phyloP scores from a whole-genome alignment of 108 stramenopile species.

The Bacterosira constricta region DNA sequence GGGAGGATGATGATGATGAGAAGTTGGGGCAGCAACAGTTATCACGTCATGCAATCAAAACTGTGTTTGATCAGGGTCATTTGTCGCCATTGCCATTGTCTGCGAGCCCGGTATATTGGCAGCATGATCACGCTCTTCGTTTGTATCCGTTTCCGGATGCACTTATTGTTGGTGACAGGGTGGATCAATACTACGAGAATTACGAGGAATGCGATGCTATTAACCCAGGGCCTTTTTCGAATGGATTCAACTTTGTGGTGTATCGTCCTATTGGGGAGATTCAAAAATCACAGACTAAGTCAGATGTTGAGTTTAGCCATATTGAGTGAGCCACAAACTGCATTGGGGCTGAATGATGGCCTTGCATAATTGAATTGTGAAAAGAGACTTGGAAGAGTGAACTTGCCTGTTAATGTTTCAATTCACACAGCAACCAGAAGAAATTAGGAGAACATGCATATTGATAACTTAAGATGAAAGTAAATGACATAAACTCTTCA shows the following conservation, averaged over 20 bases:
- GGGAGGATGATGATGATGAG: slow-evolving; percentile 42
- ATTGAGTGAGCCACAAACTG: slow-evolving; percentile 23
- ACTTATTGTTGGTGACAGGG: slow-evolving; percentile 68
- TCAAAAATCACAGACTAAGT: slow-evolving; percentile 27
- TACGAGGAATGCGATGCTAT: slow-evolving; percentile 62
- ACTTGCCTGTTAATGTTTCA: too few species aligned
- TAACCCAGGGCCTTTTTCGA: slow-evolving; percentile 60
- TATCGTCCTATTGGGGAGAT: slow-evolving; percentile 51
- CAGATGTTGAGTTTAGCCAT: slow-evolving; percentile 57
- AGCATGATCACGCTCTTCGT: slow-evolving; percentile 87
- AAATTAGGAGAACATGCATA: too few species aligned
- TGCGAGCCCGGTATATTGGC: slow-evolving; percentile 88
- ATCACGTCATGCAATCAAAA: slow-evolving; percentile 76
- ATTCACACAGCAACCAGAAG: too few species aligned
- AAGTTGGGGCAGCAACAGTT: slow-evolving; percentile 12
- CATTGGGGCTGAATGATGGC: too few species aligned
- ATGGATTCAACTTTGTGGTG: slow-evolving; percentile 60
- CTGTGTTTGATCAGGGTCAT: slow-evolving; percentile 91
- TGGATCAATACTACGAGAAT: slow-evolving; percentile 58
- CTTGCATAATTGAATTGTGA: too few species aligned
- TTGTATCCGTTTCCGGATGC: slow-evolving; percentile 93
- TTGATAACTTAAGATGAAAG: too few species aligned
- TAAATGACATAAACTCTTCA: too few species aligned
- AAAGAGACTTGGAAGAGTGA: too few species aligned
- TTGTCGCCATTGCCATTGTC: slow-evolving; percentile 78